Evolutionary conservation across 257 asterid species (phyloP).

Genomic region (Leptodermis oblonga): DNA sequence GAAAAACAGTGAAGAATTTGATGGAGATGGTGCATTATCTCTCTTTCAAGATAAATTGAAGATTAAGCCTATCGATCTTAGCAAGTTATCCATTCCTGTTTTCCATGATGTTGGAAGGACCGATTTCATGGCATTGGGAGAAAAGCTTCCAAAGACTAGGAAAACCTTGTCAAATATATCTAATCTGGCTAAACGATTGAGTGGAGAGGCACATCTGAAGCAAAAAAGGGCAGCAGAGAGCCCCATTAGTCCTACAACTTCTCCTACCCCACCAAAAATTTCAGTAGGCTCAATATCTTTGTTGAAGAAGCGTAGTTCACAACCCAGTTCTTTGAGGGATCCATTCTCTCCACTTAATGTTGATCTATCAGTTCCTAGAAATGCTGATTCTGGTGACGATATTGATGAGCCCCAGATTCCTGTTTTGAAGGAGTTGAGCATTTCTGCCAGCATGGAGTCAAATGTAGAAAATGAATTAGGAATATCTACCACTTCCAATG

Average conservation of each 20-base stretch:
- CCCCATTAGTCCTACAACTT: slow-evolving; percentile 30
- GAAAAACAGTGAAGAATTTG: slow-evolving; percentile 47
- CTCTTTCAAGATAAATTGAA: slow-evolving; percentile 64
- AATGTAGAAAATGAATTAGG: slow-evolving; percentile 25
- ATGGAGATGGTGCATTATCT: slow-evolving; percentile 52
- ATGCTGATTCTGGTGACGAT: slow-evolving; percentile 23
- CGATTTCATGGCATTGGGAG: slow-evolving; percentile 34
- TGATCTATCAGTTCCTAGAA: slow-evolving; percentile 30
- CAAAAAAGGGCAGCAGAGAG: slow-evolving; percentile 25
- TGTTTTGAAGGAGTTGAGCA: slow-evolving; percentile 22
- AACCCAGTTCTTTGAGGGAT: slow-evolving; percentile 48
- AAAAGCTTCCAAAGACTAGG: slow-evolving; percentile 33
- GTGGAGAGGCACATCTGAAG: slow-evolving; percentile 25
- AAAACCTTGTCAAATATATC: slow-evolving; percentile 38
- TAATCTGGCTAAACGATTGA: slow-evolving; percentile 37
- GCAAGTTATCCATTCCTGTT: slow-evolving; percentile 37
- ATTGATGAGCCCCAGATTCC: slow-evolving; percentile 34
- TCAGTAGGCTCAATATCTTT: slow-evolving; percentile 51
- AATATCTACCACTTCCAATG: slow-evolving; percentile 25
- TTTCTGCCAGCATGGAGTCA: slow-evolving; percentile 34
- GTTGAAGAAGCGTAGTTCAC: slow-evolving; percentile 41
- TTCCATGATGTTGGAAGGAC: slow-evolving; percentile 39
- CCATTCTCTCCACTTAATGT: slow-evolving; percentile 53
- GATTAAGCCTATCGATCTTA: slow-evolving; percentile 57
- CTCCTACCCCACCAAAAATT: slow-evolving; percentile 69